These are phyloP conservation scores for Picocystis sp. DNA, from an alignment of 163 green algal genomes.

Conservation along the genomic window DNA sequence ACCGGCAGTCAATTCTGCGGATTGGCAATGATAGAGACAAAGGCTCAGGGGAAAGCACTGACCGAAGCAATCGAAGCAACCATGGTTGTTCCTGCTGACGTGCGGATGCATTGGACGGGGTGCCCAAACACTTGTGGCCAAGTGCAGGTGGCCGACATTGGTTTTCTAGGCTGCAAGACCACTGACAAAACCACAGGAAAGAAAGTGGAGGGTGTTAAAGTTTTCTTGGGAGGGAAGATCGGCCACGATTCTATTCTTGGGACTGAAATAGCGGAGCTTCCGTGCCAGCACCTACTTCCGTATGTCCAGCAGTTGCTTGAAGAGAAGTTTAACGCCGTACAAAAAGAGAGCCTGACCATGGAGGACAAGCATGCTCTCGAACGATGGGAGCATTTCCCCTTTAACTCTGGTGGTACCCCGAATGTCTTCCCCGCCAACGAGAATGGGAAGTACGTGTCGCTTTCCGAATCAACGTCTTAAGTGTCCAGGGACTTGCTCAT, in stretches of 20 bases:
- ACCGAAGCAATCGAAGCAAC: conserved; percentile 61
- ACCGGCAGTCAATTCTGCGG: conserved; percentile 92
- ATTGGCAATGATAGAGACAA: conserved; percentile 92
- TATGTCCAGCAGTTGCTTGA: background rate
- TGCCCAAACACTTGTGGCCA: conserved; percentile 83
- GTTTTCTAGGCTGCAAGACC: conserved; percentile 66
- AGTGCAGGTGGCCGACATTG: conserved; percentile 72
- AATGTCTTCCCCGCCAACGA: conserved; percentile 1
- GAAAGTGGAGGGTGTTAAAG: conserved; percentile 63
- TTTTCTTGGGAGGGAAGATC: conserved; percentile 65
- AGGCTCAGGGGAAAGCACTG: conserved; percentile 57
- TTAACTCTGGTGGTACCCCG: conserved; percentile 2
- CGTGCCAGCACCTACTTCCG: conserved; percentile 1
- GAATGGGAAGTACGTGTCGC: conserved; percentile 1
- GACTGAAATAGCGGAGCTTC: conserved; percentile 8
- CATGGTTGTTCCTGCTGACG: conserved; percentile 50
- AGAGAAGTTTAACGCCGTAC: conserved; percentile 2
- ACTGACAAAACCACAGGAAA: conserved; percentile 56
- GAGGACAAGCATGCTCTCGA: background rate
- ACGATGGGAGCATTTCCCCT: conserved; percentile 4
- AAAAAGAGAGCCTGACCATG: background rate
- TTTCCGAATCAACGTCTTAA: background rate
- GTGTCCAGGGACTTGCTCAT: background rate
- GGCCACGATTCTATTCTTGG: conserved; percentile 32
- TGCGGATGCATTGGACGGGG: conserved; percentile 80